Conservation (phyloP, 768 basidiomycete genomes). For the Dioszegia hungarica region DNA sequence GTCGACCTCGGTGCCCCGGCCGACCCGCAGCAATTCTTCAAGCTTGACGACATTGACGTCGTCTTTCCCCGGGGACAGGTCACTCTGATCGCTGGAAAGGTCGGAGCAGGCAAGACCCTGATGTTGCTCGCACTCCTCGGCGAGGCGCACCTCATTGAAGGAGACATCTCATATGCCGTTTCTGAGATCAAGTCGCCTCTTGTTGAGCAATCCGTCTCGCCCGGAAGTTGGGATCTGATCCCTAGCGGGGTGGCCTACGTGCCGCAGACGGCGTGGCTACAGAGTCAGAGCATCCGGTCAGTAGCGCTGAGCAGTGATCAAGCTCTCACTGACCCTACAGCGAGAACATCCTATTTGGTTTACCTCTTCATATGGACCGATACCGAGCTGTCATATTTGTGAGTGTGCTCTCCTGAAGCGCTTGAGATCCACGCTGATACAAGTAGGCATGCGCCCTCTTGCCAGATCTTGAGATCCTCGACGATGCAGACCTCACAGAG, state of each 20-base stretch:
- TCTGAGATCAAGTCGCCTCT: constrained; percentile 22
- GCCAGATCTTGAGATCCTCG: constrained; percentile 54
- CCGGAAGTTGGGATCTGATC: constrained; percentile 11
- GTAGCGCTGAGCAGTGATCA: background rate
- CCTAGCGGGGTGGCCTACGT: constrained; percentile 29
- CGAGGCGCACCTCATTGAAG: constrained; percentile 32
- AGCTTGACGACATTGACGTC: constrained; percentile 30
- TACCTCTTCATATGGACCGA: constrained; percentile 50
- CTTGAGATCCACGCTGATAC: background rate
- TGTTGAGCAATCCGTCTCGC: background rate
- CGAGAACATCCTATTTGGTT: constrained; percentile 56
- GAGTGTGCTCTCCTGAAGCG: constrained; percentile 1
- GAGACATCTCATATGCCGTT: constrained; percentile 29
- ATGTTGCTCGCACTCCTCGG: constrained; percentile 37
- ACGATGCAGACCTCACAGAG: constrained; percentile 64
- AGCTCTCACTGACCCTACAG: constrained; percentile 29
- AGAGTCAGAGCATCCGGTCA: constrained; percentile 32
- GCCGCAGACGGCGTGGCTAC: constrained; percentile 36
- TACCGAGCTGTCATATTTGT: constrained; percentile 50
- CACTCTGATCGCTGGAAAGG: constrained; percentile 36
- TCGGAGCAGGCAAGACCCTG: constrained; percentile 43
- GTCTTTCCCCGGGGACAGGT: constrained; percentile 32
- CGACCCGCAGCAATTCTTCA: no score
- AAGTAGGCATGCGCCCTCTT: constrained; percentile 39
- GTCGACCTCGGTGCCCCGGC: no score